Evolutionary conservation across 805 yeast genomes (phyloP), one percentile per base, ranked within the genome.

Genomic region (Hanseniaspora thailandica): DNA sequence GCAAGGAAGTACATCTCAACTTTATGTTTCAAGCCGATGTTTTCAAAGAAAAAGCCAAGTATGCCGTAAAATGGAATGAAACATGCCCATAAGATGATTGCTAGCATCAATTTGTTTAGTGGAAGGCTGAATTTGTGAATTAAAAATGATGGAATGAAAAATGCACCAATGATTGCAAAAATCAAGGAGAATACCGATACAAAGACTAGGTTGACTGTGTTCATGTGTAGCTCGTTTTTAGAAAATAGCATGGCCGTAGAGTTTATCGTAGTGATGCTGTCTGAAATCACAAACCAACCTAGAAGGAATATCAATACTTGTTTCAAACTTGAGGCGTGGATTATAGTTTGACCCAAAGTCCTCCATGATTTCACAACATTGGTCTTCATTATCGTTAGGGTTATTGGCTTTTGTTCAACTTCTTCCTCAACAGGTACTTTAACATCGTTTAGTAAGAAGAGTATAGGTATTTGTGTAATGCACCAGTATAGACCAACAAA

Each of bases 401-500:
- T 45, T 39, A 45, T 22, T 38, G 45, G 55, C 41, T 38, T 45
- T 23, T 26, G 34, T 22, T 20, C 33, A 10, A 26, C 26, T 36
- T 40, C 26, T 10, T 34, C 46, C 2, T 10, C 33, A 9, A 13
- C 25, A 28, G 12, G 20, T 43, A n/a, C 19, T 6, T 23, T 41
- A 5, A 13, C 17, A 47, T 67, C 69, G 13, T 60, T 55, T 54
- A 85, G 64, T 40, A 76, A 65, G 55, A 71, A 59, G 1, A 68
- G 62, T 34, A 84, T 71, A 2, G 90, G 90, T 4, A 80, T 49
- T 60, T 82, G 87, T 70, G 83, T 84, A 2, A 76, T 54, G 6
- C 81, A 63, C 94, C 94, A 85, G 90, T 93, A 84, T 1, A 76
- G 25, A 1, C 93, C 93, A 17, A 84, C 84, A 30, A 78, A 63